Evolutionary conservation across 179 eudicot genomes (phyloP).

Genomic region (Sideroxylon spinosum): DNA sequence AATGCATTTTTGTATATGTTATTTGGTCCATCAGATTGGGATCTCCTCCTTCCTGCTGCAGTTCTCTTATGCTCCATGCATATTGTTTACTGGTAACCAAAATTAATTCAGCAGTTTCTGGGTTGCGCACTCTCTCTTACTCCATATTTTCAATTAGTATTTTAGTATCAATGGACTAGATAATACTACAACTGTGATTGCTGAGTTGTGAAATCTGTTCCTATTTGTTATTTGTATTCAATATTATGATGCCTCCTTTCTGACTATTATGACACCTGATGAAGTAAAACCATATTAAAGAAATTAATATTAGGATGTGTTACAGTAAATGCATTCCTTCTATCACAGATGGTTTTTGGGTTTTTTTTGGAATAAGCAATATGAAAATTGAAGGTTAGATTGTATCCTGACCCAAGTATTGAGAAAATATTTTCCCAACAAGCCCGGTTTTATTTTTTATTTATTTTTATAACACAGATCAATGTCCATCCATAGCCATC

Average conservation of each 20-base stretch:
- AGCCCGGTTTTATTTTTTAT: neutral
- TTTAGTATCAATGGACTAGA: too few relatives aligned
- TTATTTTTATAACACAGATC: neutral
- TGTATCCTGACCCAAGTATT: neutral
- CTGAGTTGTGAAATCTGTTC: too few relatives aligned
- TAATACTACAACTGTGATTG: too few relatives aligned
- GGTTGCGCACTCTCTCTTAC: too few relatives aligned
- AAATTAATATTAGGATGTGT: neutral
- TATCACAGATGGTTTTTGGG: neutral
- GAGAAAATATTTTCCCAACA: neutral
- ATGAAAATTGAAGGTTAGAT: neutral
- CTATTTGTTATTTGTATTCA: too few relatives aligned
- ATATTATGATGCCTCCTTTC: too few relatives aligned
- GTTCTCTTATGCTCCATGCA: neutral
- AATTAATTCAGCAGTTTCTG: too few relatives aligned
- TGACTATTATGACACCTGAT: neutral
- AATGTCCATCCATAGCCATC: neutral
- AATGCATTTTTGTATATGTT: neutral
- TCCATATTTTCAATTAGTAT: too few relatives aligned
- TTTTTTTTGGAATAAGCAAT: neutral
- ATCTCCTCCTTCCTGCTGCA: constrained; percentile 3
- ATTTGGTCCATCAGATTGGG: neutral
- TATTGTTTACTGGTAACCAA: neutral
- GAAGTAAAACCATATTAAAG: neutral
- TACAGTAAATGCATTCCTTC: neutral